Evolutionary conservation across 108 stramenopile species (phyloP).

Genomic region (Cyclostephanos invisitatus): DNA sequence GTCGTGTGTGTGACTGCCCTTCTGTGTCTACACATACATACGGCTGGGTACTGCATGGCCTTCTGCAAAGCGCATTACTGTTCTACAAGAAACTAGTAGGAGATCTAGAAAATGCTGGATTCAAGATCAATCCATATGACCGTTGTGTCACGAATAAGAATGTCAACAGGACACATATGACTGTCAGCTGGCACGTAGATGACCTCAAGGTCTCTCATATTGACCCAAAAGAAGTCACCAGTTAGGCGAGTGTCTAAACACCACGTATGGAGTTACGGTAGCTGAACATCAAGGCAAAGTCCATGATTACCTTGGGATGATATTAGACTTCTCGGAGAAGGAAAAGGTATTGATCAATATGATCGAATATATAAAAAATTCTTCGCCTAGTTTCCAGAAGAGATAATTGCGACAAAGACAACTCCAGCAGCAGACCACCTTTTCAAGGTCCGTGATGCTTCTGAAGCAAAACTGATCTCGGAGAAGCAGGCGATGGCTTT

Average conservation of each 20-base stretch:
- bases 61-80: too few species aligned
- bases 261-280: neutral
- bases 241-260: neutral
- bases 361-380: constrained; percentile 1
- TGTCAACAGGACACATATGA: neutral
- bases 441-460: constrained; percentile 1
- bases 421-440: constrained; percentile 11
- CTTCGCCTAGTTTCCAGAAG: neutral
- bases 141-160: neutral
- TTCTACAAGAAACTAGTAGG: too few species aligned
- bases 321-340: too few species aligned
- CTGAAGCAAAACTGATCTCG: neutral
- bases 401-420: neutral
- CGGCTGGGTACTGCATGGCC: too few species aligned
- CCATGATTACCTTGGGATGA: constrained; percentile 53
- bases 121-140: too few species aligned
- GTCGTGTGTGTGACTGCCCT: too few species aligned
- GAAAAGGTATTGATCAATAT: too few species aligned
- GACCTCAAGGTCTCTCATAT: constrained; percentile 55
- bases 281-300: constrained; percentile 18
- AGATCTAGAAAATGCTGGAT: too few species aligned
- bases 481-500: constrained; percentile 4
- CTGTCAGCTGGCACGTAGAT: constrained; percentile 49
- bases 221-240: neutral
- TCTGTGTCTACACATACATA: too few species aligned